Evolutionary conservation across 192 early-diverging fungal genomes (phyloP).

Genomic region (Gryganskiella cystojenkinii): DNA sequence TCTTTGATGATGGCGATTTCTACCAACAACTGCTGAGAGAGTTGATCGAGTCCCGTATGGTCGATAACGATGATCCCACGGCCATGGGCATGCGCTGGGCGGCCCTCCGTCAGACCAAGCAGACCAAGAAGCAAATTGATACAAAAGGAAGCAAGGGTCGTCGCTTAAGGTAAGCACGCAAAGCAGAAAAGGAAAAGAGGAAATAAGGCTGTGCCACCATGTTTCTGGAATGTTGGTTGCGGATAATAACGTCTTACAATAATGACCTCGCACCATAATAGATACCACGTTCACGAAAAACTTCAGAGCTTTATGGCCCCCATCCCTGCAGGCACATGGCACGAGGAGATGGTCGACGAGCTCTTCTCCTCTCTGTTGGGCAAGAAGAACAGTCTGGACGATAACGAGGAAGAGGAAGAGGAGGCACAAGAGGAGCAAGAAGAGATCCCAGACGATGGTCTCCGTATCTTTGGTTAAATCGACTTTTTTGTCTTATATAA

Average conservation of each 20-base stretch:
- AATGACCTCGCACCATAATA: too few species aligned
- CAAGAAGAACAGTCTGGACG: conserved; percentile 53
- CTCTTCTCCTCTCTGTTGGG: conserved; percentile 89
- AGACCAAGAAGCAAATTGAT: conserved; percentile 83
- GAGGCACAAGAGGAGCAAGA: conserved; percentile 34
- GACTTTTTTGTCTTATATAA: not conserved
- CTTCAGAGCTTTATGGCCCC: conserved; percentile 97
- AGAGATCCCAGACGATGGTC: conserved; percentile 40
- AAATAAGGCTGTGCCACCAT: not conserved
- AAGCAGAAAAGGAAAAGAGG: not conserved
- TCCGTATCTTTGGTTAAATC: conserved; percentile 51
- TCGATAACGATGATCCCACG: conserved; percentile 90
- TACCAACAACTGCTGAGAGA: conserved; percentile 95
- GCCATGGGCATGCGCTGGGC: conserved; percentile 86
- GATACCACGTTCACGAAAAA: conserved; percentile 96
- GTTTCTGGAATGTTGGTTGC: too few species aligned
- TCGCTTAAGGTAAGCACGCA: conserved; percentile 70
- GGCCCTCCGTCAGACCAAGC: conserved; percentile 78
- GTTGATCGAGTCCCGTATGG: conserved; percentile 94
- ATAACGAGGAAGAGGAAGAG: conserved; percentile 44
- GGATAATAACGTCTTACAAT: too few species aligned
- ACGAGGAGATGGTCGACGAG: conserved; percentile 94
- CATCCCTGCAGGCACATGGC: conserved; percentile 89
- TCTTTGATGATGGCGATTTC: conserved; percentile 98
- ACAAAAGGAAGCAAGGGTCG: conserved; percentile 93